Evolutionary conservation across 2,329 filamentous ascomycete species (phyloP), one percentile per base, ranked within the genome.

Genomic region (Scedosporium minutisporum): DNA sequence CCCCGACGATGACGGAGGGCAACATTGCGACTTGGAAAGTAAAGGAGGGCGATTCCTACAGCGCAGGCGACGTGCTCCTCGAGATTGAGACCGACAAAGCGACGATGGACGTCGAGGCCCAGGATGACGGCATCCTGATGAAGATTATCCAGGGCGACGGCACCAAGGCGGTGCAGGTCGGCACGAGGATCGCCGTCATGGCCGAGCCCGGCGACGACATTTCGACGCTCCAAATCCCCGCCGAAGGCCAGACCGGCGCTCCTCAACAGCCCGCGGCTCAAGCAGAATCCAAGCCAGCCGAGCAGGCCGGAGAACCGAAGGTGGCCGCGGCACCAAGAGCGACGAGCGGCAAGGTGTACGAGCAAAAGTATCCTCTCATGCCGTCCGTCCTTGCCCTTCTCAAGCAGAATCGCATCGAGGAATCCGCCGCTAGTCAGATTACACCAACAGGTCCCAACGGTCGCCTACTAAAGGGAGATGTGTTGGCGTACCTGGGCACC

Each of bases 31-130:
- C 77, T 65, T 96, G 91, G 91, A 89, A 87, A 74, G 83, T 96
- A 70, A 93, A 93, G 76, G 91, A 96, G 78, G 91, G 91, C 72
- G 90, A 95, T 68, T 82, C 85, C 60, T 96, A 91, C 75, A 80
- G 84, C 59, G 89, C 91, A 63, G 91, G 91, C 68, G 91, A 96
- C 74, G 90, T 96, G 38, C 82, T 96, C 60, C 85, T 96, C 64
- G 91, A 96, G 77, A 95, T 96, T 73, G 91, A 96, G 78, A 96
- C 91, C 64, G 91, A 96, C 76, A 96, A 96, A 81, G 91, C 91
- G 63, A 90, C 90, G 63, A 96, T 96, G 91, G 92, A 96, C 69
- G 91, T 96, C 27, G 92, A 96, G 79, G 91, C 91, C 48, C 91
- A 95, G 77, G 91, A 96, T 55, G 91, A 96, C 71, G 91, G 92